Percentiles rank a stretch among this genome's conserved stretches.
These are phyloP conservation scores for Pythium graminicola DNA, from an alignment of 352 stramenopile species.

Conservation along the genomic window DNA sequence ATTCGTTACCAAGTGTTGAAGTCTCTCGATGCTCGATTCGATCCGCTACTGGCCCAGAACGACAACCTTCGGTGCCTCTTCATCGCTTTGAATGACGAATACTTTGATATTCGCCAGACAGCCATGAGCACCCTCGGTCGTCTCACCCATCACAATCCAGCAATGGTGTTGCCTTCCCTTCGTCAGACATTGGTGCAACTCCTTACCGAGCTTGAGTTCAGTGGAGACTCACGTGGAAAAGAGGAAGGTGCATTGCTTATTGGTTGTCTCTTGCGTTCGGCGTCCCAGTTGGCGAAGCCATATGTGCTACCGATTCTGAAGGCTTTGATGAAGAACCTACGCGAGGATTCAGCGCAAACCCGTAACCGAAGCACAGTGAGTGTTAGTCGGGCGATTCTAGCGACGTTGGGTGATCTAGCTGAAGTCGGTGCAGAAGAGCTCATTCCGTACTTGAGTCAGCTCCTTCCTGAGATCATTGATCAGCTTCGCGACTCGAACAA, in stretches of 20 bases:
- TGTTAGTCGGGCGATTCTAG: constrained; percentile 80
- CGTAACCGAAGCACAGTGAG: constrained; percentile 70
- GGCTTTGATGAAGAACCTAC: constrained; percentile 83
- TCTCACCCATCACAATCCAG: constrained; percentile 81
- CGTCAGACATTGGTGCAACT: constrained; percentile 81
- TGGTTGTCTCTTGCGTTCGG: constrained; percentile 71
- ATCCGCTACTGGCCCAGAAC: constrained; percentile 70
- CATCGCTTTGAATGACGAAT: constrained; percentile 82
- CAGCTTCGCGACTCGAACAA: constrained; percentile 83
- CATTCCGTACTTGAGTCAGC: constrained; percentile 73
- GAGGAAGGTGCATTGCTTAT: constrained; percentile 80
- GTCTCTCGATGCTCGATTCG: constrained; percentile 76
- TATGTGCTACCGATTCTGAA: constrained; percentile 83
- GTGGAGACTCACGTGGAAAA: constrained; percentile 69
- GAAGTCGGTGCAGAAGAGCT: constrained; percentile 73
- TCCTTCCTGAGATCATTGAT: constrained; percentile 83
- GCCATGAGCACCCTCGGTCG: constrained; percentile 84
- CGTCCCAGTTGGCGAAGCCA: constrained; percentile 67
- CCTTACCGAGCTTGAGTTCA: constrained; percentile 83
- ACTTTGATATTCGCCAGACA: constrained; percentile 84
- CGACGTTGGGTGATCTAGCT: constrained; percentile 72
- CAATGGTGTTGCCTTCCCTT: constrained; percentile 71
- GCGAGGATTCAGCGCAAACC: constrained; percentile 69
- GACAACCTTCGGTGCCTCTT: constrained; percentile 83
- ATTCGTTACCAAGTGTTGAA: constrained; percentile 76